Base-by-base conservation (phyloP, 2,329 filamentous ascomycete genomes). In the Epichloe gansuensis region DNA sequence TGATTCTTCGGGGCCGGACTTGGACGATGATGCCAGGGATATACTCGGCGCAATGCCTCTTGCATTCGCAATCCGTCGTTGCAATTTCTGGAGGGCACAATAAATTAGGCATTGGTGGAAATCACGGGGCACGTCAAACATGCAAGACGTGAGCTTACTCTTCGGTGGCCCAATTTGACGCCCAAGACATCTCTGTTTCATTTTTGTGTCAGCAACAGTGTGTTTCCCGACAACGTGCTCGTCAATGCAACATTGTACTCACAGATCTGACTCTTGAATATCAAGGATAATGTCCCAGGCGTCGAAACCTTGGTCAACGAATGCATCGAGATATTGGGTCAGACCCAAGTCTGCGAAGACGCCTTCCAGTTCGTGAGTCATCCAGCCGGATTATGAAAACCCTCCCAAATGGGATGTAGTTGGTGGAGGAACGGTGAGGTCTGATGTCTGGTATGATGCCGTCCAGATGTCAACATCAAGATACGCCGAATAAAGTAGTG, bases 231-330 rank as follows among this genome's bases (percentile, higher is more conserved):
- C 15, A 21, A 39, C 8, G 31, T 3, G 4, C 17, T 11, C 12
- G 21, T 15, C 5, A 15, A 9, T 31, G 13, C n/a, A 37, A 28
- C 4, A 37, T 12, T 46, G 12, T 63, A 70, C 82, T 65, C 68
- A 89, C 85, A 93, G 74, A 62, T 93, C 88, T 25, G 85, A 86
- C 67, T 91, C 88, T 55, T 87, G 89, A 51, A 93, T 90, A 63
- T 91, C 87, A 49, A 90, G 74, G 52, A 91, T 83, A 1, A 84
- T 90, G 37, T 89, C 85, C 88, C 88, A 91, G 11, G 83, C 82
- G 66, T 93, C 88, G 66, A 93, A 93, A 3, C 88, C 88, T 68
- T 91, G 86, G 51, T 87, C 81, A 44, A 88, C 65, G 60, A 93
- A 87, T 52, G 75, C 70, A 59, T 83, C 76, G 55, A 87, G 77